Base-by-base conservation (phyloP, 805 yeast species). In the Kurtzmaniella fragi region DNA sequence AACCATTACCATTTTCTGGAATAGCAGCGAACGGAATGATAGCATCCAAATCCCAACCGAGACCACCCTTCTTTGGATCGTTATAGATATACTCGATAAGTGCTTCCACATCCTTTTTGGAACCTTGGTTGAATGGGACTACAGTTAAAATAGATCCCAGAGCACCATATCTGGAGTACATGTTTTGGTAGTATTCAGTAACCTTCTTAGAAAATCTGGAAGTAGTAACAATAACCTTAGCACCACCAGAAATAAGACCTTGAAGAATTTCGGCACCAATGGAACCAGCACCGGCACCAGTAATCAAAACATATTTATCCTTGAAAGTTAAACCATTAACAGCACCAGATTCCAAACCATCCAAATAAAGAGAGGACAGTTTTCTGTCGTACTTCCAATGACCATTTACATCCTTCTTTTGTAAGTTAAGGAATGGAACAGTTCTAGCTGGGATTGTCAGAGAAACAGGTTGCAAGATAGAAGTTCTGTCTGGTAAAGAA, bases 201-300 rank as follows among this genome's bases (percentile, higher is more conserved):
- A 88, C 95, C 62, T 82, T 78, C 73, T 87, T 86, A 47, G 95
- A 85, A 77, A 84, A 93, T 65, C 96, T 79, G 20, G 96, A 89
- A 38, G 99, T 93, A 35, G 99, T 93, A 41, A 91, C 96, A 59
- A 93, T 73, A 53, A 90, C 97, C 64, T 84, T 87, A 35, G 99
- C 98, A 74, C 99, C 99, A 70, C 99, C 99, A 57, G 91, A 81
- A 41, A 93, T 73, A 59, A 93, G 74, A 49, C 99, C 99, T 71
- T 87, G 95, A 60, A 93, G 75, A 51, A 93, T 78, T 67, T 93
- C 96, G 45, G 96, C 96, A 71, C 98, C 99, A 58, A 93, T 93
- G 37, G 99, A 93, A 40, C 98, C 99, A 35, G 87, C 90, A 74
- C 99, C 99, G 37, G 98, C 98, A 75, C 99, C 99, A 35, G 99